phyloP scores from a whole-genome alignment of 2,329 filamentous ascomycete species.

The Rhynchosporium secalis region DNA sequence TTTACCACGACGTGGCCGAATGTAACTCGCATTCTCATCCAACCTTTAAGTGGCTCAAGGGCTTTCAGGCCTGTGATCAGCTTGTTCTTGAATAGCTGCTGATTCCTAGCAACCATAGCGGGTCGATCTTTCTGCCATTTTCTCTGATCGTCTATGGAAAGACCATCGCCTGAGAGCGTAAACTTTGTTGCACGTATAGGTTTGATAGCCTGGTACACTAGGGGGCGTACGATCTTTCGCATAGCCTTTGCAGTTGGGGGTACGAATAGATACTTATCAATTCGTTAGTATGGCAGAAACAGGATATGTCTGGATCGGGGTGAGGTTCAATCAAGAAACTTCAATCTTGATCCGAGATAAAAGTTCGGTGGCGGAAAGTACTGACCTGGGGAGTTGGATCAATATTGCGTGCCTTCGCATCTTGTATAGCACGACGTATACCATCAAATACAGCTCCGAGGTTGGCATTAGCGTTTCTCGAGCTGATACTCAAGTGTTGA shows the following conservation, averaged over 20 bases:
- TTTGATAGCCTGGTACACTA: neutral
- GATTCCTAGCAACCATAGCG: slow-evolving; percentile 20
- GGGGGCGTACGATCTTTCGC: slow-evolving; percentile 21
- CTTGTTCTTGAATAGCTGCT: slow-evolving; percentile 26
- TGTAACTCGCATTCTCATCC: slow-evolving; percentile 39
- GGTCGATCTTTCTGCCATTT: slow-evolving; percentile 26
- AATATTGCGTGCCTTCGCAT: slow-evolving; percentile 27
- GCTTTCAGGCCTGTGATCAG: slow-evolving; percentile 26
- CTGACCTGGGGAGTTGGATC: slow-evolving; percentile 24
- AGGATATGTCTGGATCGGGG: too few relatives aligned
- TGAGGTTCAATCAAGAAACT: too few relatives aligned
- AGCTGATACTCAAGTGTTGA: slow-evolving; percentile 24
- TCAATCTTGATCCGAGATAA: too few relatives aligned
- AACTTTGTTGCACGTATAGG: slow-evolving; percentile 13
- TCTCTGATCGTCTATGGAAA: slow-evolving; percentile 20
- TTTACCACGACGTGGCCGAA: slow-evolving; percentile 36
- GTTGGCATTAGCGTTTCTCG: slow-evolving; percentile 12
- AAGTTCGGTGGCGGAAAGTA: too few relatives aligned
- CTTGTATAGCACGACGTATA: slow-evolving; percentile 29
- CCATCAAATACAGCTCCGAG: slow-evolving; percentile 25
- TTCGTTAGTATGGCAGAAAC: too few relatives aligned
- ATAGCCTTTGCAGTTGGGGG: slow-evolving; percentile 30
- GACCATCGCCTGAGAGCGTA: slow-evolving; percentile 24
- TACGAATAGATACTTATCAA: slow-evolving; percentile 27
- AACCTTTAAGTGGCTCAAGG: slow-evolving; percentile 31